phyloP scores from a whole-genome alignment of 1,284 basidiomycete species.

The Marasmius sp. region DNA sequence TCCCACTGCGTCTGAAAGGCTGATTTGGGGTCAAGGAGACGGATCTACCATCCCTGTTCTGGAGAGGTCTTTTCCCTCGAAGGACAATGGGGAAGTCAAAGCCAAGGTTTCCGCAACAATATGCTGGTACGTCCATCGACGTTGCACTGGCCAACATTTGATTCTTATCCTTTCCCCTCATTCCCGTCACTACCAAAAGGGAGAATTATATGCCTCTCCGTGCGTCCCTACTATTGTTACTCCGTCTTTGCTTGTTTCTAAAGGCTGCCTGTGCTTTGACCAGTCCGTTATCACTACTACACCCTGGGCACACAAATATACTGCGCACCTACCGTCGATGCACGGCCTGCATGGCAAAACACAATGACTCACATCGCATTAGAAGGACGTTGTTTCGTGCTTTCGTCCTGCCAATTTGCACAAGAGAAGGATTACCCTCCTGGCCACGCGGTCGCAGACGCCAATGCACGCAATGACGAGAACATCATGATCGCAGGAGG shows the following conservation, averaged over 20 bases:
- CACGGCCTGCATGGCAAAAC: slow-evolving; percentile 60
- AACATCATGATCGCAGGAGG: slow-evolving; percentile 71
- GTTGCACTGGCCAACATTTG: neutral
- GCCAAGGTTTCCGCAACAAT: slow-evolving; percentile 63
- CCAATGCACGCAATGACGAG: slow-evolving; percentile 39
- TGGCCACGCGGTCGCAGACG: slow-evolving; percentile 49
- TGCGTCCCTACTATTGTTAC: slow-evolving; percentile 24
- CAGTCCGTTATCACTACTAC: slow-evolving; percentile 65
- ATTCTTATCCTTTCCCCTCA: neutral
- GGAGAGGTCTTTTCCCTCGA: slow-evolving; percentile 30
- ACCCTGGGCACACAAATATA: slow-evolving; percentile 63
- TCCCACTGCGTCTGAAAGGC: slow-evolving; percentile 67
- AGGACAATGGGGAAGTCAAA: slow-evolving; percentile 30
- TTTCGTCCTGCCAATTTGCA: slow-evolving; percentile 65
- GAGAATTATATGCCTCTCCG: slow-evolving; percentile 79
- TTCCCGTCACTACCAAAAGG: slow-evolving; percentile 34
- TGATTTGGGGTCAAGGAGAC: slow-evolving; percentile 70
- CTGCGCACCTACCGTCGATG: slow-evolving; percentile 73
- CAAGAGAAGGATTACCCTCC: slow-evolving; percentile 61
- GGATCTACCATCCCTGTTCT: slow-evolving; percentile 49
- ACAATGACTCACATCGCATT: slow-evolving; percentile 75
- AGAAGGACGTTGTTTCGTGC: slow-evolving; percentile 77
- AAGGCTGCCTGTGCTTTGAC: neutral
- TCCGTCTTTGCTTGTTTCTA: neutral
- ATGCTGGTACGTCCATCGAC: slow-evolving; percentile 53